Conservation (phyloP, 352 stramenopile species). For the Pythium monospermum region DNA sequence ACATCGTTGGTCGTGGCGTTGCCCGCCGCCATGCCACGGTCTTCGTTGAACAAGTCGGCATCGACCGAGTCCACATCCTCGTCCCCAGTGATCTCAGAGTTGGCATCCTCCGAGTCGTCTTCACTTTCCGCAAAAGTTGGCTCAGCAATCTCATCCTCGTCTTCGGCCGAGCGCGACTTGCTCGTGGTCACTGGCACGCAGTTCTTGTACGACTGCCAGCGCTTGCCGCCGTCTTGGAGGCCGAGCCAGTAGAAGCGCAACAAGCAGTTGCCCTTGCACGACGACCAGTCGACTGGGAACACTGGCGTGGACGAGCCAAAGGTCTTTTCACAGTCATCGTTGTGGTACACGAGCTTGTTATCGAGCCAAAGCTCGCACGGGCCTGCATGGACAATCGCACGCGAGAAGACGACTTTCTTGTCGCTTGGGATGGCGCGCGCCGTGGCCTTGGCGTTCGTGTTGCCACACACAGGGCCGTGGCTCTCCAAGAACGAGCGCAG, state of each 20-base stretch:
- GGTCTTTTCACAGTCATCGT: constrained; percentile 21
- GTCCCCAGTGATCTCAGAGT: too few species aligned
- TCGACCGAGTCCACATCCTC: too few species aligned
- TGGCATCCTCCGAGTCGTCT: too few species aligned
- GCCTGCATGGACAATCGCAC: constrained; percentile 7
- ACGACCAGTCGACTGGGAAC: constrained; percentile 18
- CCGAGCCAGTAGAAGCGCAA: constrained; percentile 25
- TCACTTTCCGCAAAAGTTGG: too few species aligned
- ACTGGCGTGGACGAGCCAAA: constrained; percentile 11
- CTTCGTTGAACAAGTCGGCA: too few species aligned
- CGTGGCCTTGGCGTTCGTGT: constrained; percentile 12
- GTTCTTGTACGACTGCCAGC: constrained; percentile 17
- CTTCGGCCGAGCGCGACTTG: constrained; percentile 10
- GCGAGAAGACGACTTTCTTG: constrained; percentile 10
- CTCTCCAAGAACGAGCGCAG: constrained; percentile 21
- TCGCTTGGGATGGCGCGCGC: constrained; percentile 16
- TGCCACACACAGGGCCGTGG: constrained; percentile 17
- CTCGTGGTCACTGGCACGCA: constrained; percentile 4
- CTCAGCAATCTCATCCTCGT: constrained; percentile 11
- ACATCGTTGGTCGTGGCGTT: too few species aligned
- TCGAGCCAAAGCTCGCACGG: constrained; percentile 19
- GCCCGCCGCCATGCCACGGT: too few species aligned
- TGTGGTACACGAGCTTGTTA: constrained; percentile 12
- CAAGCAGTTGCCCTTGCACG: constrained; percentile 11
- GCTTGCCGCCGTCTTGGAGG: constrained; percentile 12